A percentile compares a stretch with the other conserved stretches of the same genome.
Evolutionary conservation across 192 early-diverging fungal species (phyloP).

Genomic region (Coemansia sp.): DNA sequence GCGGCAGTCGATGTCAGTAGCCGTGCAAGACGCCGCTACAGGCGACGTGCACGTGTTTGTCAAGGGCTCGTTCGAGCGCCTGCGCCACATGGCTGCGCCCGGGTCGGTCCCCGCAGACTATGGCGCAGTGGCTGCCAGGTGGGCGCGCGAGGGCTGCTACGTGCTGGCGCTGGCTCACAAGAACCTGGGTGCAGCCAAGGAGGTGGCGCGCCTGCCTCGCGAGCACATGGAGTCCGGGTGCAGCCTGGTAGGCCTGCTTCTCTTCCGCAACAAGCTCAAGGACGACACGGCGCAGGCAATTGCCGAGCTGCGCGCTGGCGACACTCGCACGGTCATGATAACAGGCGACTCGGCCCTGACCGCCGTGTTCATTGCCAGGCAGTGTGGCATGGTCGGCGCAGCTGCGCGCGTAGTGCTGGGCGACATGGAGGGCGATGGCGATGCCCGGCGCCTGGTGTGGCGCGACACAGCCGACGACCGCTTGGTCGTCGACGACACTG

Average conservation of each 20-base stretch:
- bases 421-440: conserved; percentile 61
- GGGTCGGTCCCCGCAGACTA: conserved; percentile 62
- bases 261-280: conserved; percentile 83
- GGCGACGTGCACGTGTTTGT: conserved; percentile 65
- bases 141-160: conserved; percentile 74
- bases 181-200: conserved; percentile 47
- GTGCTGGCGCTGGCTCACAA: conserved; percentile 70
- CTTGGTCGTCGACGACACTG: too few species aligned
- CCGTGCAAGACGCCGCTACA: conserved; percentile 57
- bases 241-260: conserved; percentile 64
- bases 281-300: conserved; percentile 71
- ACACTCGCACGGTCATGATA: conserved; percentile 78
- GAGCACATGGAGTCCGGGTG: conserved; percentile 66
- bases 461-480: conserved; percentile 62
- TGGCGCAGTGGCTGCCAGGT: conserved; percentile 47
- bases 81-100: conserved; percentile 60
- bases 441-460: conserved; percentile 59
- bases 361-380: conserved; percentile 72
- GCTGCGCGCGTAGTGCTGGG: conserved; percentile 54
- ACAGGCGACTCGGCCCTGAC: conserved; percentile 81
- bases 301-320: conserved; percentile 65
- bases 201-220: conserved; percentile 51
- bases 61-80: conserved; percentile 57
- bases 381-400: conserved; percentile 57
- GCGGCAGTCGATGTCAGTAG: conserved; percentile 71